These are phyloP conservation scores for Platanus orientalis DNA, from an alignment of 164 flowering plant species.

Conservation along the genomic window DNA sequence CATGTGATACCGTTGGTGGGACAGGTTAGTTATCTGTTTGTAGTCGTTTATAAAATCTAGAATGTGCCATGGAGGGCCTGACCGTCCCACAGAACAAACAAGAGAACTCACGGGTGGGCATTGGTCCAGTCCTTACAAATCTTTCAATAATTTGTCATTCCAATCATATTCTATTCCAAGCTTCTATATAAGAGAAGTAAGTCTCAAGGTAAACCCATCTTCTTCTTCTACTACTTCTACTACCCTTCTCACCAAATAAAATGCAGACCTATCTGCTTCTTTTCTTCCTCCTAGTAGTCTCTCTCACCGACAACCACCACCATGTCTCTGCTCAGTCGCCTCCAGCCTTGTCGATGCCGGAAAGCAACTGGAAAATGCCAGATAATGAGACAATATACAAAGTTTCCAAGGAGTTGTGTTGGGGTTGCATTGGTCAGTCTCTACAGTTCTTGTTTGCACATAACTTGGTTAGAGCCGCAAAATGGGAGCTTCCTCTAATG, in stretches of 20 bases:
- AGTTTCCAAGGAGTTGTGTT: background rate
- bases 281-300: background rate
- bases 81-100: no score
- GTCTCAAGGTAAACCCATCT: no score
- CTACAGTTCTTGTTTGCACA: slow-evolving; percentile 48
- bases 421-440: slow-evolving; percentile 6
- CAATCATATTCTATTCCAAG: no score
- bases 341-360: background rate
- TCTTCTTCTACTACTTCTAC: no score
- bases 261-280: background rate
- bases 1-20: no score
- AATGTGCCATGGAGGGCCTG: no score
- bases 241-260: background rate
- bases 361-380: background rate
- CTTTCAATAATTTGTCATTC: no score
- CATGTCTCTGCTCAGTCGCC: background rate
- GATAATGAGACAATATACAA: background rate
- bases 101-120: no score
- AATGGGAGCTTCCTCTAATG: slow-evolving; percentile 43
- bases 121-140: no score
- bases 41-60: no score
- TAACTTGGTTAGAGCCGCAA: slow-evolving; percentile 48
- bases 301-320: background rate
- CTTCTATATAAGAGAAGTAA: no score
- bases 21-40: no score